Evolutionary conservation across 768 basidiomycete species (phyloP).

Genomic region (Naganishia vishniacii): DNA sequence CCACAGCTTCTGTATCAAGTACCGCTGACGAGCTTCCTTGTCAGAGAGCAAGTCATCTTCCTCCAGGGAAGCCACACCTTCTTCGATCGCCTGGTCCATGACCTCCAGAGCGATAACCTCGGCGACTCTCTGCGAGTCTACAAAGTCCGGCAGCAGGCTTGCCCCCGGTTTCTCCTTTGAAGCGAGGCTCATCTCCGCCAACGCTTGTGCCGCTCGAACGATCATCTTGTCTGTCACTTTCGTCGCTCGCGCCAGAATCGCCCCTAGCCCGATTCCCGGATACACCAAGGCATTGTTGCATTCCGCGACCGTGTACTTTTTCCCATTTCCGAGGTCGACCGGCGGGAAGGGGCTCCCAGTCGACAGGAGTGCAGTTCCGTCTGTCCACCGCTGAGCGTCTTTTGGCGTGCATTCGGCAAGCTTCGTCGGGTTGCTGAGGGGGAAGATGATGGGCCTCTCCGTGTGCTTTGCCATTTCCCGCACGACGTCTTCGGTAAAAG

Average conservation of each 20-base stretch:
- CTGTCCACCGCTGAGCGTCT: conserved; percentile 70
- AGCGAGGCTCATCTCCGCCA: conserved; percentile 71
- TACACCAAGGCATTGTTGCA: conserved; percentile 58
- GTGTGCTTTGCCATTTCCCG: conserved; percentile 57
- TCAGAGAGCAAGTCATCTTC: conserved; percentile 9
- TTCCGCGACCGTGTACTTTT: conserved; percentile 54
- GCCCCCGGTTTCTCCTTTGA: conserved; percentile 60
- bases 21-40: conserved; percentile 44
- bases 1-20: conserved; percentile 63
- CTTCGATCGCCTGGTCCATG: conserved; percentile 67
- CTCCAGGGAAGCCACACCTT: conserved; percentile 59
- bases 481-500: conserved; percentile 52
- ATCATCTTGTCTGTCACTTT: conserved; percentile 79
- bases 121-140: conserved; percentile 58
- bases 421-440: conserved; percentile 72
- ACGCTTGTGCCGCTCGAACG: conserved; percentile 66
- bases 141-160: conserved; percentile 64
- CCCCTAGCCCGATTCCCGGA: conserved; percentile 71
- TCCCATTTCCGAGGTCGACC: conserved; percentile 59
- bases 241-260: conserved; percentile 61
- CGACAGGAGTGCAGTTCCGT: conserved; percentile 70
- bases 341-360: conserved; percentile 79
- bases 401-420: conserved; percentile 58
- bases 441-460: conserved; percentile 73
- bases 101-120: conserved; percentile 78